phyloP scores from a whole-genome alignment of 495 filamentous ascomycete genomes.

The Neurospora cerealis region DNA sequence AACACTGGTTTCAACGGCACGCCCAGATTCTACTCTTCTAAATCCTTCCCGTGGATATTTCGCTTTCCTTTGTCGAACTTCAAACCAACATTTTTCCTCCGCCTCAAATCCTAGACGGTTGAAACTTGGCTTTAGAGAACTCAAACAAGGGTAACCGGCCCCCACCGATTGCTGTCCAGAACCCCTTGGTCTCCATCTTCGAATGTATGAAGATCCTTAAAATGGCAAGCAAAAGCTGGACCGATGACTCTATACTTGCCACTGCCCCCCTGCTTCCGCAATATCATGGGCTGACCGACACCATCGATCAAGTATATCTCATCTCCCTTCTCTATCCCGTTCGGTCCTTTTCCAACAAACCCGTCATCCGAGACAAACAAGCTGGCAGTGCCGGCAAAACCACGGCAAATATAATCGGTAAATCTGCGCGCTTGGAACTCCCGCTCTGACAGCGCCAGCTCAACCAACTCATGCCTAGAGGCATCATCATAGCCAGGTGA shows the following conservation, averaged over 20 bases:
- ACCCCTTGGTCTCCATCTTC: not conserved
- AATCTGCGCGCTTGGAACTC: not conserved
- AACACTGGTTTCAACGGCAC: not conserved
- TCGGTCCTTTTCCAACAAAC: not conserved
- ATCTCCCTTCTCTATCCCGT: not conserved
- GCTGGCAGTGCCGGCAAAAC: not conserved
- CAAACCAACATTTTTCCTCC: not conserved
- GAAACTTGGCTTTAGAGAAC: not conserved
- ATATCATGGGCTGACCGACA: not conserved
- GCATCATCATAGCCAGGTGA: not conserved
- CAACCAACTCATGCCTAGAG: not conserved
- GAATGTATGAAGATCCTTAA: not conserved
- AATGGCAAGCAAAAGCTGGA: not conserved
- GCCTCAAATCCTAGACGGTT: not conserved
- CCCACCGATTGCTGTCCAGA: not conserved
- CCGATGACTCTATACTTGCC: not conserved
- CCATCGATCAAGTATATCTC: not conserved
- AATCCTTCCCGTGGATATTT: not conserved
- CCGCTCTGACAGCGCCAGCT: not conserved
- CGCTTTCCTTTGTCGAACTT: not conserved
- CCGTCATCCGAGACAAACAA: not conserved
- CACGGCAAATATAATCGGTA: not conserved
- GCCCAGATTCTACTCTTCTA: not conserved
- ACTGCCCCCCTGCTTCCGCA: not conserved
- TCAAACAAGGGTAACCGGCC: not conserved